Evolutionary conservation across 768 basidiomycete genomes (phyloP).

Genomic region (Leccinum variicolor): DNA sequence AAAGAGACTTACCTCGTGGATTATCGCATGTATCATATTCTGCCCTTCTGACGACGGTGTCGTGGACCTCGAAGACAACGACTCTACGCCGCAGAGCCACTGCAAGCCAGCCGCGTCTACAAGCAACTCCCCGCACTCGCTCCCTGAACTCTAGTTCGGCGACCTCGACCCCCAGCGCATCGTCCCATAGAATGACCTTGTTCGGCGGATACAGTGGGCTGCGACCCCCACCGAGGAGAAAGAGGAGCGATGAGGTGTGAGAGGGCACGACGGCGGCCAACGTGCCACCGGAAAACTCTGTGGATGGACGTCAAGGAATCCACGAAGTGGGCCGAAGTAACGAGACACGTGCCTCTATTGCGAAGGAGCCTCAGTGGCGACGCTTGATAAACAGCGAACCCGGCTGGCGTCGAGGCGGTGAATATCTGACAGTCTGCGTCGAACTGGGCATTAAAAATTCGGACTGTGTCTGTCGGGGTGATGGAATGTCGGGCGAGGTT

Average conservation of each 20-base stretch:
- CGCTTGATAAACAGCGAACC: conserved; percentile 79
- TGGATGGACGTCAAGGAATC: conserved; percentile 14
- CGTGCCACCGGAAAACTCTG: conserved; percentile 79
- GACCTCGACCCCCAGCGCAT: conserved; percentile 68
- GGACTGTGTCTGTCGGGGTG: conserved; percentile 68
- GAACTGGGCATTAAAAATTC: conserved; percentile 74
- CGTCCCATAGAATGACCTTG: conserved; percentile 91
- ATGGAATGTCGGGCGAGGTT: conserved; percentile 86
- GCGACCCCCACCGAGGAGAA: conserved; percentile 83
- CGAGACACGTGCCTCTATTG: conserved; percentile 64
- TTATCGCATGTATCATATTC: conserved; percentile 92
- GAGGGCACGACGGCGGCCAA: conserved; percentile 73
- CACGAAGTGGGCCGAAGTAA: neutral
- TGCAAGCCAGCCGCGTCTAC: conserved; percentile 80
- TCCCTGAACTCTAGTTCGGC: conserved; percentile 90
- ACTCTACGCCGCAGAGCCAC: conserved; percentile 78
- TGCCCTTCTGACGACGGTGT: conserved; percentile 56
- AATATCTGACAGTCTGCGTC: conserved; percentile 81
- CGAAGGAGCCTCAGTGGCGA: conserved; percentile 74
- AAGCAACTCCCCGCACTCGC: conserved; percentile 73
- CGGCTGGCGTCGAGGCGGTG: conserved; percentile 72
- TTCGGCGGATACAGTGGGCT: conserved; percentile 90
- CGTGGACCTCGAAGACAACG: conserved; percentile 70
- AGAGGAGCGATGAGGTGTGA: conserved; percentile 78
- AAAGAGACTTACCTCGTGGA: conserved; percentile 55